Conservation (phyloP, 768 basidiomycete species). For the Plicaturopsis crispa region DNA sequence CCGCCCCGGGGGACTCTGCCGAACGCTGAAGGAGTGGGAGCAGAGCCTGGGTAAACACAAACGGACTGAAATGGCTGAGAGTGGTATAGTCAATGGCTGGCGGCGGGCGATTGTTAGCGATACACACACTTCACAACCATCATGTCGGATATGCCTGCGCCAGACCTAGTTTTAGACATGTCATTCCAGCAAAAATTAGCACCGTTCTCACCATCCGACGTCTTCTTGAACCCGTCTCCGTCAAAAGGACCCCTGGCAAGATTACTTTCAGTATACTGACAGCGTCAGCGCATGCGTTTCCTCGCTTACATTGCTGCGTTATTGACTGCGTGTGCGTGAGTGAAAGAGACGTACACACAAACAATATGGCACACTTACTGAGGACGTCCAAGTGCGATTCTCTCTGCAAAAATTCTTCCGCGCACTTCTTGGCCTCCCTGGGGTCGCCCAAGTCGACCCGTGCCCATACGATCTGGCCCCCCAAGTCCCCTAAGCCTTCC, state of each 20-base stretch:
- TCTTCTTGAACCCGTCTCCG: too few relatives aligned
- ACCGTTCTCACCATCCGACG: not conserved
- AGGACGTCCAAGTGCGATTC: conserved; percentile 51
- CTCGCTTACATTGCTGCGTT: conserved; percentile 42
- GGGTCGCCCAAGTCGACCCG: conserved; percentile 46
- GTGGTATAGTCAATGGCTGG: not conserved
- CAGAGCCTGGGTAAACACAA: conserved; percentile 46
- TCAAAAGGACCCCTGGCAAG: too few relatives aligned
- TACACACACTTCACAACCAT: conserved; percentile 33
- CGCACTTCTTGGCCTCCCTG: conserved; percentile 36
- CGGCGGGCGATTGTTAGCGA: not conserved
- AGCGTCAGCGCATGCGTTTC: too few relatives aligned
- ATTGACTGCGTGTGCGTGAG: conserved; percentile 31
- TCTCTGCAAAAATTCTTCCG: conserved; percentile 37
- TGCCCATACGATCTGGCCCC: conserved; percentile 41
- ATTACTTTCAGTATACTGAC: too few relatives aligned
- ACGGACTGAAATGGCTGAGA: conserved; percentile 45
- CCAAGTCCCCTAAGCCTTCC: conserved; percentile 34
- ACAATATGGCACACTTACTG: conserved; percentile 23
- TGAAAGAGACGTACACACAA: not conserved
- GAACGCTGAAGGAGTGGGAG: conserved; percentile 46
- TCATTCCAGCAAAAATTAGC: not conserved
- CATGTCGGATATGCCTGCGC: conserved; percentile 28
- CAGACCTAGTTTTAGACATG: conserved; percentile 3
- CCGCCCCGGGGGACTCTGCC: conserved; percentile 35